Evolutionary conservation across 2,329 filamentous ascomycete genomes (phyloP).

Genomic region (Sporothrix pseudoabietina): DNA sequence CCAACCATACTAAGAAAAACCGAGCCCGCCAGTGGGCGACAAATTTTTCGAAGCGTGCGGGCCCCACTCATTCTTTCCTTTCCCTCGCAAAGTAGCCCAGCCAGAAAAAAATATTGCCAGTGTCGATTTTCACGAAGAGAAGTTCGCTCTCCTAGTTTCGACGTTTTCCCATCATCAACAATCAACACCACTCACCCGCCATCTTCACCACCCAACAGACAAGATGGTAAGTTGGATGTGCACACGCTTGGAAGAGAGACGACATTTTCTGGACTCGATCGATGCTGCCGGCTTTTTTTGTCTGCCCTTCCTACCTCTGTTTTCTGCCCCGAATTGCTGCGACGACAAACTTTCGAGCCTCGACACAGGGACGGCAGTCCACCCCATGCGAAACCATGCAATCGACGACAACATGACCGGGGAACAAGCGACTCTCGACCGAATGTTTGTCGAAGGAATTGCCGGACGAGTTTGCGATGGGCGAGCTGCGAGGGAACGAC

Average conservation of each 20-base stretch:
- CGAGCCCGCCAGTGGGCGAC: neutral
- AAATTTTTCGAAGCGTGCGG: conserved; percentile 29
- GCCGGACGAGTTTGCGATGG: neutral
- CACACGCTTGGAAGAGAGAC: neutral
- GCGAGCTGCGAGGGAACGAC: neutral
- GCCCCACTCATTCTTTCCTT: conserved; percentile 26
- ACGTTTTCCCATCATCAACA: conserved; percentile 29
- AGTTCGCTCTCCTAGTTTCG: conserved; percentile 30
- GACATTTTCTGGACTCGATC: conserved; percentile 7
- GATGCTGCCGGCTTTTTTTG: conserved; percentile 7
- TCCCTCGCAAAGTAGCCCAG: conserved; percentile 22
- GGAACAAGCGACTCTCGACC: neutral
- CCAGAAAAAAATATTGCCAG: conserved; percentile 34
- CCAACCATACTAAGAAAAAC: conserved; percentile 25
- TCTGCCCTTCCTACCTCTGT: neutral
- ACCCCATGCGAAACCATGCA: neutral
- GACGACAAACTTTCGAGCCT: conserved; percentile 13
- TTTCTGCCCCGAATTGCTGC: neutral
- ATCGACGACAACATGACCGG: neutral
- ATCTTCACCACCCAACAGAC: conserved; percentile 32
- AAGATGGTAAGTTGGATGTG: conserved; percentile 36
- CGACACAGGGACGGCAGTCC: neutral
- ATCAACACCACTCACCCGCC: conserved; percentile 30
- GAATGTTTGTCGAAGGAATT: neutral
- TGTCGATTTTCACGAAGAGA: conserved; percentile 29